Base-by-base conservation (phyloP, 2,329 filamentous ascomycete genomes). In the Pseudogymnoascus sp. region DNA sequence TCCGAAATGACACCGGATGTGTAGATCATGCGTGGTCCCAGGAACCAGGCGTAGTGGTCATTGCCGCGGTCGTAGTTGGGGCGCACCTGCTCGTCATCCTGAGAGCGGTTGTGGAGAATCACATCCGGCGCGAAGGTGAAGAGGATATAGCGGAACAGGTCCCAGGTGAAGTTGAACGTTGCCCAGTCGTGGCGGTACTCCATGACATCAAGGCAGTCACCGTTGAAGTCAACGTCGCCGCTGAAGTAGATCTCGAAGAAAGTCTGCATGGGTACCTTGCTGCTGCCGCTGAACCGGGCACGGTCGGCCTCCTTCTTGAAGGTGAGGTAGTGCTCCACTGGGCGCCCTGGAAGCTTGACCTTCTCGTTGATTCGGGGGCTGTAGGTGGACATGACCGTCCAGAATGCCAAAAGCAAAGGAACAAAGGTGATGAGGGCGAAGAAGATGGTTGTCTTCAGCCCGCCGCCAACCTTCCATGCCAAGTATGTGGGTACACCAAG, bases 151-250 rank as follows among this genome's bases (percentile, higher is more conserved):
- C 69, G 68, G 68, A 72, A 73, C 19, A 74, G 63, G 6, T 68
- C 66, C 64, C 64, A 64, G 45, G 72, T 72, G 61, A 74, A 73
- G 21, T 61, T 45, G 60, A 73, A 73, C 26, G 63, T 69, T 11
- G 71, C 70, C 72, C 72, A 74, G 45, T 73, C 72, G 64, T 74
- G 70, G 4, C 71, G 68, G 62, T 71, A 72, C 61, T 74, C 72
- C 62, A 74, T 39, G 19, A 71, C 59, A n/a, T 74, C 72, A 10
- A 73, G 66, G n/a, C 60, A 61, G 26, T 73, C 72, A 14, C 71
- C 72, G 14, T 73, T 73, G 65, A 73, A 74, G n/a, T 71, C 68
- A 12, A 73, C 71, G 23, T 63, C 21, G n/a, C 71, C 70, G 38
- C 70, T 66, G 35, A 74, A 65, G 59, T 73, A 74, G 65, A 69